Evolutionary conservation across 2,329 filamentous ascomycete species (phyloP), one percentile per base, ranked within the genome.

Genomic region (Monosporascus sp.): DNA sequence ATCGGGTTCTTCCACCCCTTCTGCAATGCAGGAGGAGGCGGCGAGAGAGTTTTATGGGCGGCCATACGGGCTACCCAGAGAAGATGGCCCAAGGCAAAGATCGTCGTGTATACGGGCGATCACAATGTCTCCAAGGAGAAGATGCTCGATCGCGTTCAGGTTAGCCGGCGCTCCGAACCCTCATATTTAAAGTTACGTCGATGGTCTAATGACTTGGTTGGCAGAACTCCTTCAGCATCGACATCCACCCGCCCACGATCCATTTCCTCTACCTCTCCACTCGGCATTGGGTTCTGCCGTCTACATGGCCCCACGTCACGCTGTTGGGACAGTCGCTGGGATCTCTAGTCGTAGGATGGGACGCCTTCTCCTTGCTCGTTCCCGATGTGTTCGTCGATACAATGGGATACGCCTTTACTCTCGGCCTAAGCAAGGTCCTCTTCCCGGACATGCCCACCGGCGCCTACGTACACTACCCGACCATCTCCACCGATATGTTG

Each of bases 1-100:
- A 84, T 97, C 58, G 94, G 91, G 47, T 97, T 99, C 79, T 96
- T 99, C 69, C 94, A 99, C 71, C 94, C 94, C 1, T 99, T 97
- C 71, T 97, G 94, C 73, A 97, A 99, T 75, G 94, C 94, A 49
- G 94, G 94, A 52, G 94, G 94, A 27, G 94, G 94, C 56, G 94
- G 94, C 58, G 94, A 99, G 73, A 82, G 94, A 69, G 94, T 99
- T 44, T 83, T 99, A 26, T 99, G 95, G 91, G 93, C 92, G 52
- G 94, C 94, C 11, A 90, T 99, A 56, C 84, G 90, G 56, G 91
- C 93, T 41, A 97, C 91, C 2, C 94, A 97, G 73, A 82, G 86
- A 64, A 83, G 87, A 60, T 97, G 90, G 85, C 94, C 93, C 2
- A 87, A 87, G 56, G 91, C 91, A 43, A 88, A 92, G 65, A 96